These are phyloP conservation scores for Ceratocystis huliohia DNA, from an alignment of 2,329 filamentous ascomycete species.

Conservation along the genomic window DNA sequence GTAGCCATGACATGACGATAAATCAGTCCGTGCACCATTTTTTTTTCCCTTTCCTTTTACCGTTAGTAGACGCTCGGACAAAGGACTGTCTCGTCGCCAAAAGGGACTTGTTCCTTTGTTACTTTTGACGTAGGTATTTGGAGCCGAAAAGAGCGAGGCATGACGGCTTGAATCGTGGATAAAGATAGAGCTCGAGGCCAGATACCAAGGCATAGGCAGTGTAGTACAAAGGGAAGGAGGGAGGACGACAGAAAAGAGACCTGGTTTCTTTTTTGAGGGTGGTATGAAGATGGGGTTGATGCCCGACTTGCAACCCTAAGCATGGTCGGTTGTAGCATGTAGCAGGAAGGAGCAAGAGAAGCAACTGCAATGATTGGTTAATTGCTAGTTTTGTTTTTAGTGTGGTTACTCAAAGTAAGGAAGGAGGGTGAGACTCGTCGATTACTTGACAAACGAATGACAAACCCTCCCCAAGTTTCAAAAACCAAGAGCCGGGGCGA, in stretches of 20 bases:
- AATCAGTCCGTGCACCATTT: neutral
- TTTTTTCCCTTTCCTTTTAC: neutral
- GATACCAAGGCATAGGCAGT: neutral
- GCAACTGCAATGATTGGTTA: neutral
- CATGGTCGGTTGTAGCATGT: neutral
- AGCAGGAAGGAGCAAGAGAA: neutral
- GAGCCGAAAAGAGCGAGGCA: constrained; percentile 4
- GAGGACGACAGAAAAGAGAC: neutral
- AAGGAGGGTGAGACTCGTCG: neutral
- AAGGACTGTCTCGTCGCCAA: neutral
- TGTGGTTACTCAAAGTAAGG: neutral
- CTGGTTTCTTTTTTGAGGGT: neutral
- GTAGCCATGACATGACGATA: neutral
- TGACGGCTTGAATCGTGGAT: neutral
- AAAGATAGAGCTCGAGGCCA: neutral
- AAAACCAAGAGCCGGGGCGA: neutral
- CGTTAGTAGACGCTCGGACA: neutral
- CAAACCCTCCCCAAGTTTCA: neutral
- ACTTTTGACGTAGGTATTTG: neutral
- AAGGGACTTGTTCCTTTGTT: constrained; percentile 3
- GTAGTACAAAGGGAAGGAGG: neutral
- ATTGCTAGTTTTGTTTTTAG: neutral
- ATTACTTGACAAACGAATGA: neutral
- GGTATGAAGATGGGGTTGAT: neutral
- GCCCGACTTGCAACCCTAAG: constrained; percentile 4